Conservation (phyloP, 1,284 basidiomycete species). For the Irpex sp. region DNA sequence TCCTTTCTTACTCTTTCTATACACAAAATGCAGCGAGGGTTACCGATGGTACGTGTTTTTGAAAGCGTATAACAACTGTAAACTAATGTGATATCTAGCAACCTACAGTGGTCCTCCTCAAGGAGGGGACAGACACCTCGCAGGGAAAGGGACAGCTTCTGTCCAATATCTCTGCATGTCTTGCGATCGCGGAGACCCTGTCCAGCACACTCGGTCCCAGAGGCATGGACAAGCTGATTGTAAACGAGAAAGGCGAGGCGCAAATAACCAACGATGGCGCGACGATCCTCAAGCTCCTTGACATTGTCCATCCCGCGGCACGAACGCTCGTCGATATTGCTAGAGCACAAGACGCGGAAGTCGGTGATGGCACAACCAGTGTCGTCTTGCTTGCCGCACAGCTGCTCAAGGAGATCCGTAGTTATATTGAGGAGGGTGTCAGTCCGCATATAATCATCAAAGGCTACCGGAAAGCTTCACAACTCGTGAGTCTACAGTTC, state of each 20-base stretch:
- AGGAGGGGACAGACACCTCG: slow-evolving; percentile 95
- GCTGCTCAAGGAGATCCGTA: slow-evolving; percentile 89
- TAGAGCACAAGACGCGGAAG: slow-evolving; percentile 96
- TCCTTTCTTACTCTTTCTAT: neutral
- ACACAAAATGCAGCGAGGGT: slow-evolving; percentile 67
- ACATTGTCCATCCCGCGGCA: slow-evolving; percentile 97
- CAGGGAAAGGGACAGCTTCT: slow-evolving; percentile 94
- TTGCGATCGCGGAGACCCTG: slow-evolving; percentile 86
- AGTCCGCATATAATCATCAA: slow-evolving; percentile 98
- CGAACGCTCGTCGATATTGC: slow-evolving; percentile 97
- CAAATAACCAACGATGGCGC: slow-evolving; percentile 99
- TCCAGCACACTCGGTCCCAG: slow-evolving; percentile 96
- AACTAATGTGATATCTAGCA: slow-evolving; percentile 49
- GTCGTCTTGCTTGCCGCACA: slow-evolving; percentile 95
- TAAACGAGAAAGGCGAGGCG: slow-evolving; percentile 88
- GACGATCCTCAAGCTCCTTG: slow-evolving; percentile 94
- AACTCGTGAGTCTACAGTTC: slow-evolving; percentile 61
- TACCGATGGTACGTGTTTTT: slow-evolving; percentile 55
- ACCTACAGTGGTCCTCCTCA: slow-evolving; percentile 91
- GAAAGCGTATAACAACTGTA: neutral
- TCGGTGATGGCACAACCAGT: slow-evolving; percentile 97
- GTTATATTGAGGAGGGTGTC: slow-evolving; percentile 95
- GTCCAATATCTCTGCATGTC: slow-evolving; percentile 95
- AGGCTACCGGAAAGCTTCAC: slow-evolving; percentile 86
- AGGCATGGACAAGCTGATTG: slow-evolving; percentile 98